Conservation (phyloP, 257 asterid genomes). For the Solanum appendiculatum region DNA sequence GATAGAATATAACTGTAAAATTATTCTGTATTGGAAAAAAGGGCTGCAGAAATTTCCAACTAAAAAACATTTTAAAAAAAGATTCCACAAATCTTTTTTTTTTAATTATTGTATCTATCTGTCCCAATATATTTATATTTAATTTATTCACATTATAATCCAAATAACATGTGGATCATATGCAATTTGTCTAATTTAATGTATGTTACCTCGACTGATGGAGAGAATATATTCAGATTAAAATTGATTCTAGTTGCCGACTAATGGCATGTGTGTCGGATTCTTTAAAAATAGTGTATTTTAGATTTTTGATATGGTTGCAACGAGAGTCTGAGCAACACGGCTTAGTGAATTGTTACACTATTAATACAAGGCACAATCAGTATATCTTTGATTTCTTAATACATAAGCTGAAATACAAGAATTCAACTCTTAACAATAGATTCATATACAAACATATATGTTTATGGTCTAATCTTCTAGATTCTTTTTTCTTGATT, state of each 20-base stretch:
- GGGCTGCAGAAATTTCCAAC: background rate
- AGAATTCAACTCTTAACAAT: background rate
- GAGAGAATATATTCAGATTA: background rate
- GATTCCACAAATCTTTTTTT: background rate
- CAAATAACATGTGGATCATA: background rate
- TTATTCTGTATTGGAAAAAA: background rate
- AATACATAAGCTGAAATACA: background rate
- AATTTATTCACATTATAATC: background rate
- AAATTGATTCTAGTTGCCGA: background rate
- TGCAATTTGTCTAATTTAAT: background rate
- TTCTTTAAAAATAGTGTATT: too few relatives aligned
- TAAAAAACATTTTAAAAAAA: background rate
- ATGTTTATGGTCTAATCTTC: too few relatives aligned
- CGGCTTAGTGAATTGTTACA: too few relatives aligned
- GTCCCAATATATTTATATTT: background rate
- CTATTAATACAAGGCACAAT: too few relatives aligned
- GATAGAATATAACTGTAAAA: too few relatives aligned
- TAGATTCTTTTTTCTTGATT: too few relatives aligned
- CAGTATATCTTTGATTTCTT: background rate
- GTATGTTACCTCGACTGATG: background rate
- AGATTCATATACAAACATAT: background rate
- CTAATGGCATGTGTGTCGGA: background rate
- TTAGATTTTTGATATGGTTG: background rate
- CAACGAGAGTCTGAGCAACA: background rate
- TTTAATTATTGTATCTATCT: background rate